A percentile compares a stretch with the other conserved stretches of the same genome.
Evolutionary conservation across 1,139 yeast genomes (phyloP).

Genomic region (Candida sanyaensis): DNA sequence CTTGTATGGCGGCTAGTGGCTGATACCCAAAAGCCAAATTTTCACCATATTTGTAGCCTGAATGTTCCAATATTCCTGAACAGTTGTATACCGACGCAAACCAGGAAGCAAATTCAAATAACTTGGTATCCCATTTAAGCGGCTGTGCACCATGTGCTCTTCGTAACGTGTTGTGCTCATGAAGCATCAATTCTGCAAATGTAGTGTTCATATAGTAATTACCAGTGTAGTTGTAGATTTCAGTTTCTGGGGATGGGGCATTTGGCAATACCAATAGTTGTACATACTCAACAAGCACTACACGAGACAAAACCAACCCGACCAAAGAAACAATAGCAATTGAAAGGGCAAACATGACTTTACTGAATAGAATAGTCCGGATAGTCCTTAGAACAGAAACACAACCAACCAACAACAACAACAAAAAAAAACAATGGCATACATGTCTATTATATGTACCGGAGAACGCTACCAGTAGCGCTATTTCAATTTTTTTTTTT

Average conservation of each 20-base stretch:
- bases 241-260: background rate
- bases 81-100: slow-evolving; percentile 35
- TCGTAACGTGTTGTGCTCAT: slow-evolving; percentile 32
- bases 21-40: slow-evolving; percentile 41
- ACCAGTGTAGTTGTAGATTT: slow-evolving; percentile 15
- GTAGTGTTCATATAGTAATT: slow-evolving; percentile 18
- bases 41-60: slow-evolving; percentile 40
- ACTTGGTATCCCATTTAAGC: slow-evolving; percentile 32
- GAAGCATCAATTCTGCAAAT: slow-evolving; percentile 27
- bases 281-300: background rate
- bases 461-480: background rate
- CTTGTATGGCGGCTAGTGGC: slow-evolving; percentile 30
- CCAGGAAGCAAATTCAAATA: slow-evolving; percentile 30
- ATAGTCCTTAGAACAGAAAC: no score
- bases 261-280: background rate
- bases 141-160: slow-evolving; percentile 28
- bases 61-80: slow-evolving; percentile 34
- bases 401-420: no score
- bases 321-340: background rate
- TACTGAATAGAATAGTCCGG: no score
- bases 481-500: background rate
- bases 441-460: no score
- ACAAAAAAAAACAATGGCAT: no score
- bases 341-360: background rate
- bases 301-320: background rate